Conservation (phyloP, 2,329 filamentous ascomycete genomes). For the Elsinoe batatas region DNA sequence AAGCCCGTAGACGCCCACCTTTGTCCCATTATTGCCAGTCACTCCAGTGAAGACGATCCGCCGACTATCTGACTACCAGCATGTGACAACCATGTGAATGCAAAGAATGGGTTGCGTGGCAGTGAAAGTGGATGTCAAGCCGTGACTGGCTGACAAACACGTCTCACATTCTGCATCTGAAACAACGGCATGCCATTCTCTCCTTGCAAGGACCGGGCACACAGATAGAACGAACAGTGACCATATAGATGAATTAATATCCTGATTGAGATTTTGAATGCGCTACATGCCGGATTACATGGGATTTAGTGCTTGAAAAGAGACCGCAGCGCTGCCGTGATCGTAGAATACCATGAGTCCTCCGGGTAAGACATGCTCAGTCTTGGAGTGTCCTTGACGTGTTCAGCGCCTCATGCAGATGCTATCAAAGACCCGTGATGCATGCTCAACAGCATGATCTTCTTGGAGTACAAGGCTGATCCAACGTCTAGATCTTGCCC, state of each 20-base stretch:
- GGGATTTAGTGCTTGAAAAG: not conserved
- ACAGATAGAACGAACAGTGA: not conserved
- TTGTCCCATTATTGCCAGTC: not conserved
- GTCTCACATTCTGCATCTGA: not conserved
- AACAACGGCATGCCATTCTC: not conserved
- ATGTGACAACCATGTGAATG: not conserved
- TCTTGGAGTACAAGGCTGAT: not conserved
- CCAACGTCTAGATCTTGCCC: conserved; percentile 26
- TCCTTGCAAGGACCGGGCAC: not conserved
- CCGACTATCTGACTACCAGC: not conserved
- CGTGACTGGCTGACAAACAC: conserved; percentile 6
- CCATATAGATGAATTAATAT: not conserved
- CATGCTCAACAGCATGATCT: not conserved
- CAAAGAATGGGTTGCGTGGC: not conserved
- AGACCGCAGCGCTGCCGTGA: not conserved
- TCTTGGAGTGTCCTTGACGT: not conserved
- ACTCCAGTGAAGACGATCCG: not conserved
- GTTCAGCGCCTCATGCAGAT: conserved; percentile 4
- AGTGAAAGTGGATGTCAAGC: not conserved
- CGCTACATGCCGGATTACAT: conserved; percentile 11
- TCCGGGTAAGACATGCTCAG: not conserved
- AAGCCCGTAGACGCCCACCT: conserved; percentile 1
- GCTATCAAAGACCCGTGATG: not conserved
- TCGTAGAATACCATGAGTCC: not conserved
- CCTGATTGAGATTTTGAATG: not conserved